These are phyloP conservation scores for Tuber aestivum DNA, from an alignment of 495 filamentous ascomycete species.

Conservation along the genomic window DNA sequence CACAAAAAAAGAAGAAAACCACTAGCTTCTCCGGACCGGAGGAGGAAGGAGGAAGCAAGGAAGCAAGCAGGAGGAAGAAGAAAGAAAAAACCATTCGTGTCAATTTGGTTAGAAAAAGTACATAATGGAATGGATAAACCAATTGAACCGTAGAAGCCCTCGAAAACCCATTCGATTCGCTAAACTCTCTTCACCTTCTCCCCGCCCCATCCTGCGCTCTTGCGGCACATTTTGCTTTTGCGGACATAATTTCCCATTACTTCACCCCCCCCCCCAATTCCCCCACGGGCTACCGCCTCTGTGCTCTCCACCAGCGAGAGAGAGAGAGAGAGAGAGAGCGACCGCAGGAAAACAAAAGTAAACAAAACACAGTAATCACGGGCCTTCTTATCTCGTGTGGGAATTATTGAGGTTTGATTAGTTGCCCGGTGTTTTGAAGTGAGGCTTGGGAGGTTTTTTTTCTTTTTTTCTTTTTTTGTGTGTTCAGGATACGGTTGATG, in stretches of 20 bases:
- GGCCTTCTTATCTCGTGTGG: background rate
- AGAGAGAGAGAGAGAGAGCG: too few species aligned
- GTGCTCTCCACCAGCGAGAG: background rate
- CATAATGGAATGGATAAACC: background rate
- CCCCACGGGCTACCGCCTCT: too few species aligned
- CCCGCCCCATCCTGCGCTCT: slow-evolving; percentile 1
- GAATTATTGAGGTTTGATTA: slow-evolving; percentile 4
- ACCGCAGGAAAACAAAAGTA: background rate
- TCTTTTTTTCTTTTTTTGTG: background rate
- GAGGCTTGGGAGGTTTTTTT: background rate
- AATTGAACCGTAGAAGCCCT: background rate
- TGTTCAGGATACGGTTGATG: too few species aligned
- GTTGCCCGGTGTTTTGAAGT: background rate
- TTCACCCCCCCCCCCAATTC: background rate
- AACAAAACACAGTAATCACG: slow-evolving; percentile 5
- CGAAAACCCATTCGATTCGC: background rate
- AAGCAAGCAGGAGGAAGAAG: too few species aligned
- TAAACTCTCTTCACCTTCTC: background rate
- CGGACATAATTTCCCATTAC: background rate
- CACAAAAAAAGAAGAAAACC: background rate
- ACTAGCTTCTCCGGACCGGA: background rate
- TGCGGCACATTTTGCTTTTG: slow-evolving; percentile 6
- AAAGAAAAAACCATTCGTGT: background rate
- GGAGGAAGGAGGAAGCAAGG: background rate
- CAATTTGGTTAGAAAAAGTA: background rate